A percentile compares a stretch with the other conserved stretches of the same genome.
These are phyloP conservation scores for Kazachstania bromeliacearum DNA, from an alignment of 805 yeast genomes.

Conservation along the genomic window DNA sequence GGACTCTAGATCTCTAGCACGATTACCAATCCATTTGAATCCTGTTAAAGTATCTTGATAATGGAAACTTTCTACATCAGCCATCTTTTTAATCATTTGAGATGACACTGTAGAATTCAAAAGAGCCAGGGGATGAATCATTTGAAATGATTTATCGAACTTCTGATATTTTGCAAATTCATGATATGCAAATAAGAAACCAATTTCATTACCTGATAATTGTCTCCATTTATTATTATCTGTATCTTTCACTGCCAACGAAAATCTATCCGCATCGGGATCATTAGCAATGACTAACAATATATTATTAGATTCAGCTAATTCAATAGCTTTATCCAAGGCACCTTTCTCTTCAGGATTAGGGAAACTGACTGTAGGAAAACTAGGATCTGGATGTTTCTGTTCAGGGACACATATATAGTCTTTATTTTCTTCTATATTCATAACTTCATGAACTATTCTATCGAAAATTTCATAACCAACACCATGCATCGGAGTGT, in stretches of 20 bases:
- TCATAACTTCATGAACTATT: slow-evolving; percentile 24
- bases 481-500: slow-evolving; percentile 95
- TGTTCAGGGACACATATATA: slow-evolving; percentile 51
- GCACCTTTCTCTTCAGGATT: slow-evolving; percentile 97
- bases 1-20: slow-evolving; percentile 60
- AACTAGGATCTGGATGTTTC: slow-evolving; percentile 68
- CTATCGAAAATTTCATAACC: slow-evolving; percentile 55
- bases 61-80: slow-evolving; percentile 47
- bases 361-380: slow-evolving; percentile 81
- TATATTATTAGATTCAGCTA: slow-evolving; percentile 39
- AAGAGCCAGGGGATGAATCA: slow-evolving; percentile 38
- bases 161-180: slow-evolving; percentile 32
- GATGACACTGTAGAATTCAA: slow-evolving; percentile 90
- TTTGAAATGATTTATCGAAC: slow-evolving; percentile 20
- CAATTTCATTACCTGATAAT: slow-evolving; percentile 86
- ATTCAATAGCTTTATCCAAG: slow-evolving; percentile 53
- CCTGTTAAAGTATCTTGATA: slow-evolving; percentile 86
- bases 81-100: slow-evolving; percentile 64
- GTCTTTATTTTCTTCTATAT: slow-evolving; percentile 30
- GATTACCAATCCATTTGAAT: slow-evolving; percentile 94
- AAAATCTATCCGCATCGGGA: slow-evolving; percentile 95
- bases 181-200: slow-evolving; percentile 69
- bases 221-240: slow-evolving; percentile 52
- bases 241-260: slow-evolving; percentile 52
- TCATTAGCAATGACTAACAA: slow-evolving; percentile 76